Conservation (phyloP, 768 basidiomycete genomes). For the Lanmaoa rubissima region DNA sequence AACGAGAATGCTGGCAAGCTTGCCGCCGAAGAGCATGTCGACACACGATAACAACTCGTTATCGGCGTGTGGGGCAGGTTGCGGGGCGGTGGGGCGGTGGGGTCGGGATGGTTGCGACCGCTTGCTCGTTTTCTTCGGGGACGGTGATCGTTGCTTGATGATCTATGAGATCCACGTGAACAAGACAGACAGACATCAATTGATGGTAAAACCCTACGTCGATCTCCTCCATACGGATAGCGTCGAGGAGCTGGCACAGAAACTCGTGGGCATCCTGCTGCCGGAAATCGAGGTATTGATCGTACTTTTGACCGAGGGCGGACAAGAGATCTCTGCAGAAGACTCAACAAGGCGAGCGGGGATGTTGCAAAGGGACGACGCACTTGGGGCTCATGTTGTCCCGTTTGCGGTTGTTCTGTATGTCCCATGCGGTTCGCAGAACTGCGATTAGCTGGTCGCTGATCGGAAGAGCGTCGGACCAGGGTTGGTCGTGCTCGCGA, state of each 20-base stretch:
- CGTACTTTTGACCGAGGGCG: constrained; percentile 79
- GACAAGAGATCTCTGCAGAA: constrained; percentile 54
- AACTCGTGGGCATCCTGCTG: constrained; percentile 98
- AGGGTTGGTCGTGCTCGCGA: constrained; percentile 49
- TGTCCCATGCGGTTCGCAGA: constrained; percentile 62
- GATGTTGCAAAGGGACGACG: constrained; percentile 25
- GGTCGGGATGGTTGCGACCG: neutral
- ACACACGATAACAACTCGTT: constrained; percentile 69
- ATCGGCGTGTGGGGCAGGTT: constrained; percentile 26
- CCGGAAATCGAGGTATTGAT: constrained; percentile 91
- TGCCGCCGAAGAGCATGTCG: constrained; percentile 90
- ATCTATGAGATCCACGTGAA: constrained; percentile 44
- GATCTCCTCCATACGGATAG: constrained; percentile 91
- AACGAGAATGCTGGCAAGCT: constrained; percentile 86
- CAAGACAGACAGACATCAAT: neutral
- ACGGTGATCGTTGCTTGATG: constrained; percentile 65
- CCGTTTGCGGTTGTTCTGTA: constrained; percentile 50
- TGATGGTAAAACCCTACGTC: constrained; percentile 53
- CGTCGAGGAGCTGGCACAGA: constrained; percentile 83
- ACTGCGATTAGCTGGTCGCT: constrained; percentile 65
- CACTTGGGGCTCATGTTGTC: constrained; percentile 68
- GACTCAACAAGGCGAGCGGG: neutral
- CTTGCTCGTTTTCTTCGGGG: constrained; percentile 40
- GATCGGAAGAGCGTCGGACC: constrained; percentile 63
- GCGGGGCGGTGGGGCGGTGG: neutral